Evolutionary conservation across 2,329 filamentous ascomycete species (phyloP).

Genomic region (Penicillium crustosum): DNA sequence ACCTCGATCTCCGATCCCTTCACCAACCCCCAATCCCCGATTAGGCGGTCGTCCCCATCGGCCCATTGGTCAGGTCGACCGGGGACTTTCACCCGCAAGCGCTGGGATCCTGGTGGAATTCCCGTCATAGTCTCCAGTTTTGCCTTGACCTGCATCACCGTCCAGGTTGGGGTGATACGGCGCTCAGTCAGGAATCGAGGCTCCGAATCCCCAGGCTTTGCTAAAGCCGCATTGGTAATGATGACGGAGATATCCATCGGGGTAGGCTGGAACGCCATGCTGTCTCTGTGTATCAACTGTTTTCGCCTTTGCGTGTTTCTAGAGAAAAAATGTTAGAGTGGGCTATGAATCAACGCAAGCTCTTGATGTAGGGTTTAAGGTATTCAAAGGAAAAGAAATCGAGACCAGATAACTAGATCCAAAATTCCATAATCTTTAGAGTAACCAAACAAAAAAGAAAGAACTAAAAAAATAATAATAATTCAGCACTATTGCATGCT

Average conservation of each 20-base stretch:
- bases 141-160: constrained; percentile 75
- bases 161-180: constrained; percentile 89
- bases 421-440: not conserved
- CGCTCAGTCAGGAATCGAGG: constrained; percentile 69
- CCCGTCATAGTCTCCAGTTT: constrained; percentile 94
- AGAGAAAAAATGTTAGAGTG: not conserved
- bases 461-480: too few relatives aligned
- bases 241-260: constrained; percentile 42
- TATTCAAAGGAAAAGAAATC: not conserved
- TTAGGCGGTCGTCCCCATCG: constrained; percentile 68
- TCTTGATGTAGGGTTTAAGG: not conserved
- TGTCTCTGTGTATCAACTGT: not conserved
- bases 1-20: constrained; percentile 49
- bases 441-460: not conserved
- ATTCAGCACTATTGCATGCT: not conserved
- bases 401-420: not conserved
- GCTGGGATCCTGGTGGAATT: constrained; percentile 77
- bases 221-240: constrained; percentile 35
- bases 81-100: constrained; percentile 67
- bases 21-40: constrained; percentile 52
- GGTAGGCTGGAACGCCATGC: constrained; percentile 41
- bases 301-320: not conserved
- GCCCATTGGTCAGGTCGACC: constrained; percentile 61
- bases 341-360: not conserved
- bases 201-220: constrained; percentile 18